Conservation (phyloP, 805 yeast species). For the Candida chilensis region DNA sequence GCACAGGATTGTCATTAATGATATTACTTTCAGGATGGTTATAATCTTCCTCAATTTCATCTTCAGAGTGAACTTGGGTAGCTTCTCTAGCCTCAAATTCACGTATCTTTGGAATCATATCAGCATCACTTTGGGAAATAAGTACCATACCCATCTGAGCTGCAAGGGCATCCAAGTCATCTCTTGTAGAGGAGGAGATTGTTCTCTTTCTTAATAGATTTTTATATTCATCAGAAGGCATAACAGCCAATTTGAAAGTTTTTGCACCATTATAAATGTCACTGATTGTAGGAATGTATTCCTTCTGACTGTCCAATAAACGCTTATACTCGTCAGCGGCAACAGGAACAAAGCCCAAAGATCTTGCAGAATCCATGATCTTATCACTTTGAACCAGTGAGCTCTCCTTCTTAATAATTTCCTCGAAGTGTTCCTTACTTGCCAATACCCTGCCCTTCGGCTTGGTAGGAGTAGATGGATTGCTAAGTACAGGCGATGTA, state of each 20-base stretch:
- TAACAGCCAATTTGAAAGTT: slow-evolving; percentile 29
- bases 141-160: slow-evolving; percentile 2
- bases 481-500: background rate
- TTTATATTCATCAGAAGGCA: slow-evolving; percentile 34
- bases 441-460: slow-evolving; percentile 13
- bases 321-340: slow-evolving; percentile 5
- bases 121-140: background rate
- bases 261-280: slow-evolving; percentile 17
- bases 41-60: slow-evolving; percentile 6
- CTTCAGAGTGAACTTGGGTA: background rate
- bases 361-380: slow-evolving; percentile 17
- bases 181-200: slow-evolving; percentile 2
- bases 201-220: slow-evolving; percentile 13
- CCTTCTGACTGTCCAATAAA: slow-evolving; percentile 3
- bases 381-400: slow-evolving; percentile 11
- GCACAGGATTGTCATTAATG: no score
- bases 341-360: slow-evolving; percentile 16
- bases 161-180: slow-evolving; percentile 3
- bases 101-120: background rate
- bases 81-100: background rate
- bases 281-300: slow-evolving; percentile 2
- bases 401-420: slow-evolving; percentile 11
- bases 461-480: background rate
- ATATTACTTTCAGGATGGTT: no score
- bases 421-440: slow-evolving; percentile 21